A percentile compares a stretch with the other conserved stretches of the same genome.
phyloP scores from a whole-genome alignment of 2,329 filamentous ascomycete genomes.

The Dactylellina sp. region DNA sequence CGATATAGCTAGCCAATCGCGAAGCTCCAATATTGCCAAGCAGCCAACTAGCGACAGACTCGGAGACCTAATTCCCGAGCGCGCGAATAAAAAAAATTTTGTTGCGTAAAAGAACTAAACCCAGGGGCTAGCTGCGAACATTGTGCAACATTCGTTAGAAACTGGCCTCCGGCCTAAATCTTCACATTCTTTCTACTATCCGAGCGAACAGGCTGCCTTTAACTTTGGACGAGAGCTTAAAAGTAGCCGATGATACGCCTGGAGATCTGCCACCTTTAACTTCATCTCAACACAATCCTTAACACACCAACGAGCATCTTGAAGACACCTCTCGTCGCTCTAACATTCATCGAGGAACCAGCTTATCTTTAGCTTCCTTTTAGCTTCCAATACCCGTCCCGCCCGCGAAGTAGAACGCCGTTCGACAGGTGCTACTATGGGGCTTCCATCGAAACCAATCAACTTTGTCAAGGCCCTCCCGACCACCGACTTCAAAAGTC shows the following conservation, averaged over 20 bases:
- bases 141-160: conserved; percentile 13
- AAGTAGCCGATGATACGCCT: neutral
- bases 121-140: conserved; percentile 9
- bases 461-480: conserved; percentile 12
- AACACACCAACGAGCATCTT: too few relatives aligned
- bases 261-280: neutral
- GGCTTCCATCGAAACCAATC: conserved; percentile 32
- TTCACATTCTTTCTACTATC: conserved; percentile 28
- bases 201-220: too few relatives aligned
- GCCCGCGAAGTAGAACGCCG: too few relatives aligned
- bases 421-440: conserved; percentile 14
- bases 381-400: too few relatives aligned
- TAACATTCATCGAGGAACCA: neutral
- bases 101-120: conserved; percentile 1
- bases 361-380: neutral
- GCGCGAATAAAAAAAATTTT: conserved; percentile 33
- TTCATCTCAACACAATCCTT: conserved; percentile 13
- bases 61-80: conserved; percentile 33
- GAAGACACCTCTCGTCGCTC: neutral
- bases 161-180: neutral
- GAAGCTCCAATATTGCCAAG: conserved; percentile 12
- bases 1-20: conserved; percentile 25
- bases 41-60: conserved; percentile 12
- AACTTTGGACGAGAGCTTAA: conserved; percentile 17
- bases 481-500: conserved; percentile 40